Evolutionary conservation across 305 asterid genomes (phyloP), one percentile per base, ranked within the genome.

Genomic region (Solanum hybrid): DNA sequence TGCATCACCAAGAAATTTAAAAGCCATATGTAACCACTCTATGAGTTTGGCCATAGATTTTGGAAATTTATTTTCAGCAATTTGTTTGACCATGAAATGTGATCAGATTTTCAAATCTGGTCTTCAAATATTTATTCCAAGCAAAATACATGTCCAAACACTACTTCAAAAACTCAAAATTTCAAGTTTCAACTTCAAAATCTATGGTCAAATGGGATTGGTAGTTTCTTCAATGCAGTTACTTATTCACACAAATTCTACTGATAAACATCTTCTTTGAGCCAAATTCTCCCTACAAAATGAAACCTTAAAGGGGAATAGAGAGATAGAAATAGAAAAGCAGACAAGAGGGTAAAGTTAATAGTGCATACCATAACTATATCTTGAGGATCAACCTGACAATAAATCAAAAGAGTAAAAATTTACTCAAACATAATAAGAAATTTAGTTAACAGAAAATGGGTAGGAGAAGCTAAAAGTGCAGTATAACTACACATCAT

Each of bases 381-480:
- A 94, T 98, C 99, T 93, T 97, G 99, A 78, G 96, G 99, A 93
- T 98, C 99, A 88, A 97, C 98, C 99, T 97, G 97, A 92, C 88
- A 93, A 89, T 89, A 90, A 51, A 90, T 22, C 71, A 92, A 28
- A 89, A 31, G 67, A 57, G 88, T 33, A 22, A 31, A 84, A 6
- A 22, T 57, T 51, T 85, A 57, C 76, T 85, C 76, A 0, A 11
- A 39, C 76, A 57, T 33, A 31, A 84, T 57, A 33, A 85, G 75
- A 22, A 85, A 85, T 31, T 11, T 57, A 22, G 46, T 57, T 6
- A 37, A 79, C 29, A 84, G 74, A 84, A 46, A 84, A 46, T 51
- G 3, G 74, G 87, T 20, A 51, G 39, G 40, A 84, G 74, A 84
- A 46, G 87, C 74, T 46, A 46, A 84, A 84, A 46, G 40, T 78